Evolutionary conservation across 1,284 basidiomycete genomes (phyloP).

Genomic region (Heterobasidion annosum): DNA sequence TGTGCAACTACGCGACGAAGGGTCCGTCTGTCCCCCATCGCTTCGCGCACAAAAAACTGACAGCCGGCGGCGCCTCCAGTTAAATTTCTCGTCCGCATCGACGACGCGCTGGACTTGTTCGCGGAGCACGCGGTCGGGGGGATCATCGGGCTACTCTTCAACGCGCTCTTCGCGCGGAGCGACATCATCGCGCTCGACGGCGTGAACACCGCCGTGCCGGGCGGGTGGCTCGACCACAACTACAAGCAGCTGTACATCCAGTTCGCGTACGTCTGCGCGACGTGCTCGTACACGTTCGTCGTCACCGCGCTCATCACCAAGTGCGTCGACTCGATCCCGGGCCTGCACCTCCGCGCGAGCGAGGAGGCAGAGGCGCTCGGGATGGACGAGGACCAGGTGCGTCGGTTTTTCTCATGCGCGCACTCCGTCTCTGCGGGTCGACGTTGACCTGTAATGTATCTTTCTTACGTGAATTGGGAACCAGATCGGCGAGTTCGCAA

Average conservation of each 20-base stretch:
- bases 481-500: conserved; percentile 71
- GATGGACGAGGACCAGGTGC: conserved; percentile 81
- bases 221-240: conserved; percentile 69
- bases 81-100: conserved; percentile 59
- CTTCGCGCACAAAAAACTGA: too few relatives aligned
- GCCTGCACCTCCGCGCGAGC: conserved; percentile 63
- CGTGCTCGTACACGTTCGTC: conserved; percentile 56
- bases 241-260: conserved; percentile 80
- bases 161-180: conserved; percentile 70
- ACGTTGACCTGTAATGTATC: background rate
- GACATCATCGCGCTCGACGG: conserved; percentile 65
- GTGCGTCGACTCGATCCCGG: conserved; percentile 69
- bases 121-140: conserved; percentile 91
- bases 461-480: background rate
- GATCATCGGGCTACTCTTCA: conserved; percentile 74
- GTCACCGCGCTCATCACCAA: conserved; percentile 64
- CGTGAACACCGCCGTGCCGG: conserved; percentile 56
- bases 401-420: conserved; percentile 13
- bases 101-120: conserved; percentile 82
- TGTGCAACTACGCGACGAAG: conserved; percentile 86
- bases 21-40: conserved; percentile 33
- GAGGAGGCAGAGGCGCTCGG: conserved; percentile 79
- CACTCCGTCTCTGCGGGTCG: background rate
- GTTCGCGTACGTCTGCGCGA: conserved; percentile 73
- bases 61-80: conserved; percentile 28